Evolutionary conservation across 169 alveolate species (phyloP).

Genomic region (Plasmodium sp.): DNA sequence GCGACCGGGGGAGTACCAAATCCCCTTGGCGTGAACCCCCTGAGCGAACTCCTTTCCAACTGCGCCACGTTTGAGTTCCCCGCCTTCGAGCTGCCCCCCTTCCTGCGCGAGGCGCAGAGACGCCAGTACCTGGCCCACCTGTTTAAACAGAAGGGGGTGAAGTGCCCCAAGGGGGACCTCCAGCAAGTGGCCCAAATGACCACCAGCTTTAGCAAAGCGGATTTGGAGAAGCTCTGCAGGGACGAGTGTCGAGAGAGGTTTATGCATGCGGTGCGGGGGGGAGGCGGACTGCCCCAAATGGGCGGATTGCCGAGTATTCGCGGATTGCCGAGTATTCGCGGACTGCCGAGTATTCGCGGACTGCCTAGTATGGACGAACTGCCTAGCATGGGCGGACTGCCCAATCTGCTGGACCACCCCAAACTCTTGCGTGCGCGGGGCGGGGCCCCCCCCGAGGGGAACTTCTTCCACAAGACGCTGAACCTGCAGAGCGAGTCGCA

Average conservation of each 20-base stretch:
- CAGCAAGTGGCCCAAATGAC: conserved; percentile 19
- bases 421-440: background rate
- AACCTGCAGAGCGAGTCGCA: conserved; percentile 36
- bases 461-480: conserved; percentile 31
- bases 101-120: conserved; percentile 13
- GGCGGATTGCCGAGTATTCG: too few relatives aligned
- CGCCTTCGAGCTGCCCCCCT: conserved; percentile 10
- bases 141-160: conserved; percentile 2
- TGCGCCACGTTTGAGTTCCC: background rate
- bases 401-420: background rate
- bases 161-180: background rate
- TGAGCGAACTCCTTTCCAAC: background rate
- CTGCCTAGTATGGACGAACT: background rate
- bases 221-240: conserved; percentile 10
- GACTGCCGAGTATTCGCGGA: too few relatives aligned
- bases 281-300: background rate
- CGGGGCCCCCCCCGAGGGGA: background rate
- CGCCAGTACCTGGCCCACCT: conserved; percentile 3
- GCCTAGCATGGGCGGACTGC: background rate
- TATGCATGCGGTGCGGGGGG: background rate
- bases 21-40: background rate
- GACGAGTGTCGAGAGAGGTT: conserved; percentile 60
- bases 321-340: too few relatives aligned
- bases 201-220: conserved; percentile 1
- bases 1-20: background rate